phyloP scores from a whole-genome alignment of 495 filamentous ascomycete genomes.

The Aspergillus taichungensis region DNA sequence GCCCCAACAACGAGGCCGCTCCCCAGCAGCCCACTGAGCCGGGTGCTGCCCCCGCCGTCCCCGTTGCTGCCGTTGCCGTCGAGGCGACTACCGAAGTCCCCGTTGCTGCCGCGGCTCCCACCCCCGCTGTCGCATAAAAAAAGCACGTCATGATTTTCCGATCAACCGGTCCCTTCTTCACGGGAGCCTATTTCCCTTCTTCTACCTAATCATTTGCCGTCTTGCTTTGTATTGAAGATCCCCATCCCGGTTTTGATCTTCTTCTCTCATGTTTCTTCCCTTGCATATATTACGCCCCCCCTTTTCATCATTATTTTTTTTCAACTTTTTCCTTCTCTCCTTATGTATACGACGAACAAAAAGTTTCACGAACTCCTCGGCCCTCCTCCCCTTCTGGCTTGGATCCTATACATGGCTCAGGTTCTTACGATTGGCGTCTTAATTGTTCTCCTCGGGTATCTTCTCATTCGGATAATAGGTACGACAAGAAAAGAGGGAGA shows the following conservation, averaged over 20 bases:
- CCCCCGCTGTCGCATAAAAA: slow-evolving; percentile 49
- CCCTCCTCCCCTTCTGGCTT: slow-evolving; percentile 20
- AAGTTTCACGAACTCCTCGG: slow-evolving; percentile 32
- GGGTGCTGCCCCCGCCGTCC: slow-evolving; percentile 21
- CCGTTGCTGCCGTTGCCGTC: slow-evolving; percentile 13
- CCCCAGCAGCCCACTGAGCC: slow-evolving; percentile 25
- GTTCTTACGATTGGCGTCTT: slow-evolving; percentile 40
- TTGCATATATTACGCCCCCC: slow-evolving; percentile 36
- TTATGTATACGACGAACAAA: slow-evolving; percentile 40
- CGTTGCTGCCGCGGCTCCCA: slow-evolving; percentile 38
- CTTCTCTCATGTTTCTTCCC: slow-evolving; percentile 23
- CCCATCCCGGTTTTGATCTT: slow-evolving; percentile 18
- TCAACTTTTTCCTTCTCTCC: slow-evolving; percentile 19
- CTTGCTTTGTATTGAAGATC: slow-evolving; percentile 29
- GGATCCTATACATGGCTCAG: slow-evolving; percentile 23
- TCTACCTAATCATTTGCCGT: slow-evolving; percentile 12
- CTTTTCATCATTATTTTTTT: slow-evolving; percentile 18
- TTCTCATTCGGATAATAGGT: slow-evolving; percentile 21
- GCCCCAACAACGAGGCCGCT: slow-evolving; percentile 56
- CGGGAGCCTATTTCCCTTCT: slow-evolving; percentile 19
- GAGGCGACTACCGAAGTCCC: slow-evolving; percentile 35
- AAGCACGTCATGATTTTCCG: slow-evolving; percentile 14
- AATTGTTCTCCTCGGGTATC: slow-evolving; percentile 30
- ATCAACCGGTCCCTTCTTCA: slow-evolving; percentile 13
- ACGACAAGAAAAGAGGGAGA: slow-evolving; percentile 18